Base-by-base conservation (phyloP, 352 stramenopile genomes). In the Sclerospora graminicola region DNA sequence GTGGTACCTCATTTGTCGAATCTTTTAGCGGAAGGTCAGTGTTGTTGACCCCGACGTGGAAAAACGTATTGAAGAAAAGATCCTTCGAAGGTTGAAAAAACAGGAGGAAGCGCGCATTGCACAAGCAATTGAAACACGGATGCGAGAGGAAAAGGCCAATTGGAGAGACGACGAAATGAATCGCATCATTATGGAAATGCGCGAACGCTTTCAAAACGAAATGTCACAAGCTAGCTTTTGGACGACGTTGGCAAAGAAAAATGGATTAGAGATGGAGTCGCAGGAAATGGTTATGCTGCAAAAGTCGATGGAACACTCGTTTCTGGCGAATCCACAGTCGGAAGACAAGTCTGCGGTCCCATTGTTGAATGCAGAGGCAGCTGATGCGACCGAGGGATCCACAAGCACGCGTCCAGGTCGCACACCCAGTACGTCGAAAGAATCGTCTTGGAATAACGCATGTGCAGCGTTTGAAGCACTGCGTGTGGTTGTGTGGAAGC, bases 91-190 rank as follows among this genome's bases (percentile, higher is more conserved):
- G 0, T 60, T 92, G 1, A 92, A 92, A 57, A 92, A 92, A 42
- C 80, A 92, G 56, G 80, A 92, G 45, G 80, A 92, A 54, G 78
- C 70, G 41, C 77, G 80, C 29, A 92, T 92, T 38, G 73, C 80
- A 8, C 65, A 76, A 41, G 80, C 80, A 15, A 92, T 92, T 28
- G 80, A 92, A 62, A 51, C 76, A 31, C 80, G 80, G 28, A 92
- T 92, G 80, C 60, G 63, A 24, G 68, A 72, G 23, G 75, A 86
- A 28, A 92, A 92, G 48, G 80, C 80, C n/a, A 87, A 79, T 39
- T 92, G 80, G 80, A 73, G 72, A 28, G 80, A 92, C 48, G 80
- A 86, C 32, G 80, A 92, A 55, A 92, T 92, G 80, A 92, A 92
- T 59, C 78, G 78, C 37, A 92, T 92, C 45, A 89, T 89, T 47